phyloP scores from a whole-genome alignment of 2,329 filamentous ascomycete genomes.

The Colletotrichum sp. region DNA sequence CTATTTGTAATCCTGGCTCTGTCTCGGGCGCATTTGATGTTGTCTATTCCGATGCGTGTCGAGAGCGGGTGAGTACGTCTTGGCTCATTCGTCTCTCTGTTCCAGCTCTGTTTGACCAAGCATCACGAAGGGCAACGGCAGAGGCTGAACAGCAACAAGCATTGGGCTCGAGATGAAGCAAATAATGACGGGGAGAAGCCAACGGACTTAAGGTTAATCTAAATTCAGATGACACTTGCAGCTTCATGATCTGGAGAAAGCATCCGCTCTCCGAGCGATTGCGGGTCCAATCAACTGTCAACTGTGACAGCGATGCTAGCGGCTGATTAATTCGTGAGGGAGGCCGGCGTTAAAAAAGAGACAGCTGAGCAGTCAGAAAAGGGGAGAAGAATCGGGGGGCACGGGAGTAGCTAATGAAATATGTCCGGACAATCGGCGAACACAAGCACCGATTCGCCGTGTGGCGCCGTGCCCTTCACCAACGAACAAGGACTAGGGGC shows the following conservation, averaged over 20 bases:
- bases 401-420: not conserved
- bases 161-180: not conserved
- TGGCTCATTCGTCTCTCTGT: not conserved
- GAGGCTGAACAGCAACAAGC: not conserved
- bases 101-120: not conserved
- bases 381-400: not conserved
- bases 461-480: not conserved
- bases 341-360: not conserved
- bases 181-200: not conserved
- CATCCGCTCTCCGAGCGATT: not conserved
- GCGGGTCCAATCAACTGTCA: not conserved
- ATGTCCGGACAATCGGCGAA: not conserved
- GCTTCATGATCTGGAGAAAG: not conserved
- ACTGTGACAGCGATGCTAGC: not conserved
- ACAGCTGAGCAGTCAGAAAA: not conserved
- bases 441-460: slow-evolving; percentile 11
- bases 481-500: not conserved
- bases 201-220: not conserved
- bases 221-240: not conserved
- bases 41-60: not conserved
- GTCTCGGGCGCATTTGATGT: not conserved
- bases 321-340: not conserved
- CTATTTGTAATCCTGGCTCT: not conserved
- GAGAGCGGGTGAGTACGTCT: not conserved
- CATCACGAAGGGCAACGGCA: not conserved